A percentile compares a stretch with the other conserved stretches of the same genome.
Conservation (phyloP, 2,329 filamentous ascomycete genomes). For the Diaporthe eres region DNA sequence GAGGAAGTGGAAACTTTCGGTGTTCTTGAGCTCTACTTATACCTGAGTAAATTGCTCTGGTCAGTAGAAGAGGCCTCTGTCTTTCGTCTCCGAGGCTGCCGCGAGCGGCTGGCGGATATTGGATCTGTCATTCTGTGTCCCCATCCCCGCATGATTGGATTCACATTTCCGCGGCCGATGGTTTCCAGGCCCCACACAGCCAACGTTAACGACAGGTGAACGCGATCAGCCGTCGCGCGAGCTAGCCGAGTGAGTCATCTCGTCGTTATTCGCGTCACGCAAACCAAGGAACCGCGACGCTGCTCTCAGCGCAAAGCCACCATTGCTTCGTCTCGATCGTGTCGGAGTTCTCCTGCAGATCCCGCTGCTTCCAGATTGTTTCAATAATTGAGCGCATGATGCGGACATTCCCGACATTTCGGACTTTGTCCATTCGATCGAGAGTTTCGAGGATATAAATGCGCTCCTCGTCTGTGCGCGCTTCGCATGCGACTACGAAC, state of each 20-base stretch:
- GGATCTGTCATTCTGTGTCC: neutral
- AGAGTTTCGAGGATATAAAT: neutral
- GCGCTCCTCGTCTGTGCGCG: neutral
- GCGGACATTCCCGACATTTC: neutral
- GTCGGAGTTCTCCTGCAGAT: neutral
- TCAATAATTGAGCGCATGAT: neutral
- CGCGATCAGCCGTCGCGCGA: neutral
- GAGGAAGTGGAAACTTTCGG: neutral
- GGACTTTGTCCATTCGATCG: neutral
- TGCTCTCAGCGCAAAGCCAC: neutral
- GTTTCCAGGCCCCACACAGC: neutral
- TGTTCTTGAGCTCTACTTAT: neutral
- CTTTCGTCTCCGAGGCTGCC: neutral
- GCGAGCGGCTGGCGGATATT: neutral
- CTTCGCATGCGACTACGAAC: neutral
- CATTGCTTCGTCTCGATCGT: neutral
- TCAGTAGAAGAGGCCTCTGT: neutral
- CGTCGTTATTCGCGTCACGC: neutral
- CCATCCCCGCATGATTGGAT: neutral
- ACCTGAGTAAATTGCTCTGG: neutral
- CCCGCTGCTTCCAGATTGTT: constrained; percentile 11
- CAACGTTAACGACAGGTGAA: neutral
- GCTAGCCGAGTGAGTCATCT: neutral
- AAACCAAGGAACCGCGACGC: neutral
- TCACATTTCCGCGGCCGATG: neutral